Base-by-base conservation (phyloP, 176 grass and related monocot species). In the Guadua angustifolia region DNA sequence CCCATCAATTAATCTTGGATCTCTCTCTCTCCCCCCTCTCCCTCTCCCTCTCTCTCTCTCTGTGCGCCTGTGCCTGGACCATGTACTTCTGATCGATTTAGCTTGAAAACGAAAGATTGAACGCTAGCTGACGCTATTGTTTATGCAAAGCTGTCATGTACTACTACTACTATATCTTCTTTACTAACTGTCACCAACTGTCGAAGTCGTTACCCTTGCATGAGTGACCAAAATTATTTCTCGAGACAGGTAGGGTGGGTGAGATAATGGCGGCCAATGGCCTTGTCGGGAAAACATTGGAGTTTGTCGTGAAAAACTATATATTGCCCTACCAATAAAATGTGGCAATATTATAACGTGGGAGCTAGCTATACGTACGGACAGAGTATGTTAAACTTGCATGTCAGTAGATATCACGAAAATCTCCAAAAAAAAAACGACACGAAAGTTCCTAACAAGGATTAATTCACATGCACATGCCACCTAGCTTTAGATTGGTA, bases 171-270 rank as follows among this genome's bases (percentile, higher is more conserved):
- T 7, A 7, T 14, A 16, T 5, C 32, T 22, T 7, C 59, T 73
- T 79, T 88, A 79, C 81, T 72, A 88, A 79, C 81, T 88, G 74
- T 66, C 81, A 73, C 74, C 61, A 80, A 84, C 82, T 61, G 82
- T 73, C 53, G 24, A 81, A 63, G 78, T 36, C 29, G 44, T 50
- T 72, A 19, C 62, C 64, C 46, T 55, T 51, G 43, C 69, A 51
- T 52, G 47, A 35, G 22, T 24, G 69, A 4, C 15, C 13, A 51
- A 17, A 33, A 10, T 32, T 32, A 22, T 22, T 39, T 39, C 29
- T 40, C 5, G 18, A 46, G 82, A 52, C 52, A 78, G n/a, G 61
- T 32, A 44, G 3, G 35, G 64, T 86, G 88, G 78, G 78, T 9
- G 65, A 65, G 66, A 90, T 90, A 51, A 82, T 86, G 45, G 56